Evolutionary conservation across 164 flowering plant genomes (phyloP), one percentile per base, ranked within the genome.

Genomic region (Platanus orientalis): DNA sequence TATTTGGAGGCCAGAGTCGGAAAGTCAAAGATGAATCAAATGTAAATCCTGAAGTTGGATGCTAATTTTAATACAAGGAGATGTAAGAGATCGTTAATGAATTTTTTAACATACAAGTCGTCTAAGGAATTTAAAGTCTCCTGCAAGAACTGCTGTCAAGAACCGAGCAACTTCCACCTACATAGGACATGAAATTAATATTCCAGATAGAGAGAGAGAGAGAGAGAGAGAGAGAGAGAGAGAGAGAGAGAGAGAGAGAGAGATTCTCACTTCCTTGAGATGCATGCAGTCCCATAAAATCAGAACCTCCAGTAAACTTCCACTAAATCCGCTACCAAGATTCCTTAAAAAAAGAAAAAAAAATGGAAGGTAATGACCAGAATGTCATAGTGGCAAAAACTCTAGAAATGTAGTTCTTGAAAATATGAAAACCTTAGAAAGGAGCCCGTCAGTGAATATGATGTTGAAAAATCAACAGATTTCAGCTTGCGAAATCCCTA

Each of bases 241-340:
- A 58, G 28, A 52, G 68, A 30, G 60, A 57, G 44, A 58, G 68
- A 64, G 60, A 51, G 54, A 29, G 66, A 67, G 54, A 53, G 63
- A 13, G 58, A 56, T 20, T 49, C 76, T 63, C 48, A 87, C 98
- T 80, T 88, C 87, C 79, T 84, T 88, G 58, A 92, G 88, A 75
- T 89, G 95, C 87, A 89, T 86, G 80, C 96, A 92, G 60, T 92
- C 98, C 50, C 98, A 82, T 73, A 92, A 80, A 65, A 82, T 76
- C 66, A 92, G 64, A 54, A 83, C 83, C 76, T 90, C 98, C 61
- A 92, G 79, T 19, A 67, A 50, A 58, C 67, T 78, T 32, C 85
- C 95, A 58, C 77, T 76, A 0, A 65, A 54, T 24, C 65, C 69
- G 69, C 75, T 75, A 54, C 88, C 91, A 67, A 85, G 84, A 71